Conservation (phyloP, 2,329 filamentous ascomycete genomes). For the Penicillium vulpinum region DNA sequence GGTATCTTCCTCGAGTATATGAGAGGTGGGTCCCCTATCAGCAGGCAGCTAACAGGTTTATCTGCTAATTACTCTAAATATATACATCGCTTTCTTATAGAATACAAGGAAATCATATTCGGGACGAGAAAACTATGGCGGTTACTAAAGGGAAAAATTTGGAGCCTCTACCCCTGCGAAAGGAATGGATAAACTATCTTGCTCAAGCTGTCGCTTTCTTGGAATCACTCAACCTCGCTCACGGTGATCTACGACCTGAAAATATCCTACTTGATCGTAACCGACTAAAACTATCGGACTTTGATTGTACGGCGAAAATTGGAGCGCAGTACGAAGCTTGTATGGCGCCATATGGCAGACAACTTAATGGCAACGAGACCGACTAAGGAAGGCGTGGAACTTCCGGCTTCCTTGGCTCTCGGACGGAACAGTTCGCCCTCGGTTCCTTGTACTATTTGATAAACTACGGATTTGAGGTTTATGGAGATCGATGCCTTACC, state of each 20-base stretch:
- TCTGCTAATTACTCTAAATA: slow-evolving; percentile 16
- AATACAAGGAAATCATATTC: slow-evolving; percentile 27
- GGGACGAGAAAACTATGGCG: slow-evolving; percentile 19
- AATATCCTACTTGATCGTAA: slow-evolving; percentile 34
- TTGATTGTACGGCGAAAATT: slow-evolving; percentile 31
- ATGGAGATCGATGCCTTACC: slow-evolving; percentile 27
- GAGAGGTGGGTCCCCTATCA: slow-evolving; percentile 22
- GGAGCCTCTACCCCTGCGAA: slow-evolving; percentile 29
- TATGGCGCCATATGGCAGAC: slow-evolving; percentile 26
- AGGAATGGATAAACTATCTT: slow-evolving; percentile 36
- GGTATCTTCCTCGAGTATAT: slow-evolving; percentile 35
- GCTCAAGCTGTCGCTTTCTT: slow-evolving; percentile 34
- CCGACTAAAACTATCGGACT: slow-evolving; percentile 30
- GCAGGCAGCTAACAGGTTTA: neutral
- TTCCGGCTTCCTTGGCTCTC: slow-evolving; percentile 26
- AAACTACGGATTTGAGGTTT: slow-evolving; percentile 35
- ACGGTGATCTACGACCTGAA: slow-evolving; percentile 35
- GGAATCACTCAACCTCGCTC: slow-evolving; percentile 34
- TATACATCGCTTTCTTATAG: slow-evolving; percentile 24
- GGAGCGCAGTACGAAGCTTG: slow-evolving; percentile 28
- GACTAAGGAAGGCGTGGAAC: slow-evolving; percentile 21
- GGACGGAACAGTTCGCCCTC: slow-evolving; percentile 36
- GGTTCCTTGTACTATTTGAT: slow-evolving; percentile 35
- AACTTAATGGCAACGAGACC: slow-evolving; percentile 23
- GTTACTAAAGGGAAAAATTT: slow-evolving; percentile 29